Base-by-base conservation (phyloP, 108 stramenopile species). In the Epithemia pelagica region DNA sequence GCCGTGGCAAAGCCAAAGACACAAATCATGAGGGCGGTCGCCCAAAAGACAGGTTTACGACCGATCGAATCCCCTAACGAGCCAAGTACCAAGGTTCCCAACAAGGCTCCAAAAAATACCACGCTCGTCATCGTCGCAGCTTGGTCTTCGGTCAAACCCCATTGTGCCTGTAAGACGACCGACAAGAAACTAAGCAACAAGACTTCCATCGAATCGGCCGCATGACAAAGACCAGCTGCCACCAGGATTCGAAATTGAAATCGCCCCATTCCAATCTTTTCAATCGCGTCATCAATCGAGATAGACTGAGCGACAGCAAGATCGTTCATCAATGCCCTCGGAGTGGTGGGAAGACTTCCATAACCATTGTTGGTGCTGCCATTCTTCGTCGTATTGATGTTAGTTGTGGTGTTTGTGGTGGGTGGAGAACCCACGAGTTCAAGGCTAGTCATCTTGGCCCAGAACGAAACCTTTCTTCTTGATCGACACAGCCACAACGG, bases 201-300 rank as follows among this genome's bases (percentile, higher is more conserved):
- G 19, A 90, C 73, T 75, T 94, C 89, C 58, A 88, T 78, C 52
- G 86, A 75, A 70, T 90, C 89, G 27, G 87, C 74, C 19, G 80
- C 77, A 68, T 88, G 90, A 63, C 87, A 88, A 0, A 90, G 62
- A 0, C 92, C 92, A 5, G 87, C 83, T 0, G 89, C 86, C 29
- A 85, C 32, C 26, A 89, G 29, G 28, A 94, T 46, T 15, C 66
- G 55, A 20, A 72, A 46, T 68, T 90, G 92, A 62, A 90, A 94
- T n/a, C n/a, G 54, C 0, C 88, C 88, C 32, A 74, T 75, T 30
- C 88, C 83, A 54, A 89, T 46, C 37, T 10, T 46, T 15, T 46
- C 37, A 15, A 46, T 46, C 10, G 37, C 37, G 5, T 46, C 37
- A 15, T 46, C 37, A 5, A 46, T 15, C 37, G 37, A 46, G 5